These are phyloP conservation scores for Nakataea oryzae DNA, from an alignment of 2,329 filamentous ascomycete species.

Conservation along the genomic window DNA sequence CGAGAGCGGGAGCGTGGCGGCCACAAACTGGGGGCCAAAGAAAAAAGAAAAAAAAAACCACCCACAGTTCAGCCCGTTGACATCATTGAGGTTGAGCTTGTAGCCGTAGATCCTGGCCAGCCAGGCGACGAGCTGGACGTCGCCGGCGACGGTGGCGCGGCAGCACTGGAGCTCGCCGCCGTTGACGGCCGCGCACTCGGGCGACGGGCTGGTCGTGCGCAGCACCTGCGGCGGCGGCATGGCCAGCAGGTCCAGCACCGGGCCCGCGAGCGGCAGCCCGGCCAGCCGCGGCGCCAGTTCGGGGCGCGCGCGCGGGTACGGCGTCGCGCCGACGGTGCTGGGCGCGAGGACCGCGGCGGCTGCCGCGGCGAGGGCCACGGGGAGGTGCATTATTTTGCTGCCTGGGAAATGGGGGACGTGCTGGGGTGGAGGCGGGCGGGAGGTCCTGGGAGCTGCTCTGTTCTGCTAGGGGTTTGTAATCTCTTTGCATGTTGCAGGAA, in stretches of 20 bases:
- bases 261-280: slow-evolving; percentile 4
- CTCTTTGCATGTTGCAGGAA: no score
- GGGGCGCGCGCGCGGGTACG: slow-evolving; percentile 6
- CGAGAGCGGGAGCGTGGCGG: background rate
- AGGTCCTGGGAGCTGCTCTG: no score
- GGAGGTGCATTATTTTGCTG: background rate
- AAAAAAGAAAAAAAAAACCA: slow-evolving; percentile 1
- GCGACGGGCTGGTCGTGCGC: slow-evolving; percentile 14
- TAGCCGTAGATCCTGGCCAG: slow-evolving; percentile 18
- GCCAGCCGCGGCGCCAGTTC: slow-evolving; percentile 2
- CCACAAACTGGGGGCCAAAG: background rate
- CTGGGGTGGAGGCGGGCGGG: no score
- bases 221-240: slow-evolving; percentile 15
- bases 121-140: slow-evolving; percentile 16
- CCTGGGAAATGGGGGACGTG: no score
- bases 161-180: slow-evolving; percentile 19
- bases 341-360: background rate
- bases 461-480: no score
- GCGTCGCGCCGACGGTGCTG: background rate
- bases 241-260: slow-evolving; percentile 12
- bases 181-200: slow-evolving; percentile 16
- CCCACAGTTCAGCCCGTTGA: slow-evolving; percentile 20
- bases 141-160: slow-evolving; percentile 15
- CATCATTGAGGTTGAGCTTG: slow-evolving; percentile 16
- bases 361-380: background rate